Evolutionary conservation across 1,284 basidiomycete species (phyloP), one percentile per base, ranked within the genome.

Genomic region (Ceratobasidium sp.): DNA sequence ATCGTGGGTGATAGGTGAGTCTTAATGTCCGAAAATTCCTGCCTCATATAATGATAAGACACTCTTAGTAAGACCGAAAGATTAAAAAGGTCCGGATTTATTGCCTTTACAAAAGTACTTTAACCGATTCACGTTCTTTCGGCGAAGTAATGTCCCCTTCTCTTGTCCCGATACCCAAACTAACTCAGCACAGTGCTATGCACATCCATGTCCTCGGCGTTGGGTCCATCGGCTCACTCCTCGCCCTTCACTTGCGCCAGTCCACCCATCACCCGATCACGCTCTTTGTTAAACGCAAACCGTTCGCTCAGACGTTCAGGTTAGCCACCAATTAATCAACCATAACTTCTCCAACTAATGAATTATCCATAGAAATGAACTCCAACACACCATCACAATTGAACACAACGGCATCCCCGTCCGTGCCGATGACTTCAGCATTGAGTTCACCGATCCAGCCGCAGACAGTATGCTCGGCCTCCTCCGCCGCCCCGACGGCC

Each of bases 151-250:
- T 28, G 40, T 15, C 42, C 9, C 26, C 39, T 33, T 61, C 23
- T 33, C 28, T 60, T 33, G 23, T 18, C 23, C 33, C 4, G 33
- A 26, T 15, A 71, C 18, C 33, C 33, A 33, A 55, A 55, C 51
- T n/a, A 15, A 51, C 23, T 18, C 15, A 1, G 12, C 20, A 1
- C 23, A 77, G 75, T 67, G 64, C 64, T 49, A 94, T 95, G 93
- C 91, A 89, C 81, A 89, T 93, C 83, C 92, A 94, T 87, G 84
- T 94, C 81, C 88, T 94, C 80, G 93, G 95, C 82, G 85, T 95
- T 80, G 95, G 95, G 77, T 89, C 95, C 68, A 90, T 97, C 81
- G 96, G 96, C 79, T 91, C 91, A 39, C 90, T 97, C 79, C 81
- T 97, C 80, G 90, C 95, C 15, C 91, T 94, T 83, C 90, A 97